Base-by-base conservation (phyloP, 768 basidiomycete genomes). In the Podaxis sp. region DNA sequence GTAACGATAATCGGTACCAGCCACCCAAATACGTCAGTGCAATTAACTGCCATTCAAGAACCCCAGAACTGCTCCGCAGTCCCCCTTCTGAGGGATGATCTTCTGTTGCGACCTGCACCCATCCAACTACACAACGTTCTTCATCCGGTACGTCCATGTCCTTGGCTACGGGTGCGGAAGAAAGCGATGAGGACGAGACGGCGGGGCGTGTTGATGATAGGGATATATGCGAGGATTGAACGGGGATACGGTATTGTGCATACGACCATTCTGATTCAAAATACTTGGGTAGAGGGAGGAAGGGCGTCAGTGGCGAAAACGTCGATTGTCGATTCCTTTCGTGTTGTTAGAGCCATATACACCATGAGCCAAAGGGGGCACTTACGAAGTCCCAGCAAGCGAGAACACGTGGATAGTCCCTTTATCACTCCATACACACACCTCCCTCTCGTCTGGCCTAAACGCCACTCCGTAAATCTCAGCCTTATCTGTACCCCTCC, bases 251-350 rank as follows among this genome's bases (percentile, higher is more conserved):
- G 71, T 91, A 97, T 65, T 92, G 90, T 13, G 94, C 92, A 69
- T 96, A 95, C 0, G 94, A 95, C 95, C 94, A 96, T 71, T 95
- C 89, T n/a, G 93, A 95, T 68, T 88, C 87, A 69, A 97, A 95
- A 71, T 96, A 96, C 63, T 90, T 91, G 16, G 93, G 93, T 36
- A 93, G 79, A 13, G 89, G 90, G 9, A 96, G 74, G 68, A 88
- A 94, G 2, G 90, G 87, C 14, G 88, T 83, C 50, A 96, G 74
- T 3, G 89, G 86, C 0, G 90, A 92, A 65, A 95, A 81, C 5
- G 90, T 83, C 5, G 91, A 94, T 62, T 91, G 91, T 40, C 90
- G 91, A 68, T 95, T 93, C 47, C 91, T 93, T 9, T 62, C 37
- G 42, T 46, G 48, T 40, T 21, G 16, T 61, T 28, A 50, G 13